Percentiles rank a stretch among this genome's conserved stretches.
phyloP scores from a whole-genome alignment of 2,329 filamentous ascomycete genomes.

The Juglanconis sp. region DNA sequence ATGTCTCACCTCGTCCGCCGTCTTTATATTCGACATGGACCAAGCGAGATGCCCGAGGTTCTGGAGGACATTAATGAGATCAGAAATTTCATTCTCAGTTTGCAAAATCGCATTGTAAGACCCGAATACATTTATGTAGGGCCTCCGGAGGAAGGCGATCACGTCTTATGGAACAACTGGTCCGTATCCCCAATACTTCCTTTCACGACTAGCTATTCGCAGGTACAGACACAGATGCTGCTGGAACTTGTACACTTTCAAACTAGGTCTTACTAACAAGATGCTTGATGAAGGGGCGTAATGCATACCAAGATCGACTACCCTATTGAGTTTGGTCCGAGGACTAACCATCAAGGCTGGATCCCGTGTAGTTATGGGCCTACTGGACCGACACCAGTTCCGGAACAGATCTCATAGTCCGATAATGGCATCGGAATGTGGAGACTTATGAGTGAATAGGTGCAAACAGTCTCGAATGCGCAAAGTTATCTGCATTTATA shows the following conservation, averaged over 20 bases:
- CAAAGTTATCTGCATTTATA: too few species aligned
- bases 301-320: constrained; percentile 43
- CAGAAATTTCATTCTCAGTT: constrained; percentile 29
- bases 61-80: constrained; percentile 37
- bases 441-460: too few species aligned
- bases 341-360: constrained; percentile 39
- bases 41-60: constrained; percentile 29
- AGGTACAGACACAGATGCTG: too few species aligned
- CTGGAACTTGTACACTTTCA: too few species aligned
- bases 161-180: constrained; percentile 40
- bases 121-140: constrained; percentile 40
- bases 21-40: constrained; percentile 26
- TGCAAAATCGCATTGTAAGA: constrained; percentile 35
- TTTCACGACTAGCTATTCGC: too few species aligned
- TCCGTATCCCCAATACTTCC: too few species aligned
- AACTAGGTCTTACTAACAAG: too few species aligned
- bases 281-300: constrained; percentile 19
- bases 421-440: too few species aligned
- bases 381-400: background rate
- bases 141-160: constrained; percentile 37
- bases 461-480: too few species aligned
- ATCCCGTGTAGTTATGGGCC: background rate
- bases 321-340: constrained; percentile 32
- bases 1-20: background rate
- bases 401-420: background rate